A percentile compares a stretch with the other conserved stretches of the same genome.
These are phyloP conservation scores for Mrakia blollopis DNA, from an alignment of 768 basidiomycete species.

Conservation along the genomic window DNA sequence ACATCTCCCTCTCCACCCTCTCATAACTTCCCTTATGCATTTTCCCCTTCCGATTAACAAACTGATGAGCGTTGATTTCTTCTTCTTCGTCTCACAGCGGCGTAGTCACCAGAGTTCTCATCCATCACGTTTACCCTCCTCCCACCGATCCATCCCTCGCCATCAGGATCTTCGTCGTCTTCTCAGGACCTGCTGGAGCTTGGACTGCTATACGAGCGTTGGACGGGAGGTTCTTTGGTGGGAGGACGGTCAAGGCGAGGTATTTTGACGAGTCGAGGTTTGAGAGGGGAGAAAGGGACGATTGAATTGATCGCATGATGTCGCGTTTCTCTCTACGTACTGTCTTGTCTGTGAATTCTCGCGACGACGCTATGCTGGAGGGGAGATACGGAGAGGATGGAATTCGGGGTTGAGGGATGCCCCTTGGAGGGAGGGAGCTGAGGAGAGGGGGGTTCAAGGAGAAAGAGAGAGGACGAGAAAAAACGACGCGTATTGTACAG, in stretches of 20 bases:
- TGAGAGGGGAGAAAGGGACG: constrained; percentile 20
- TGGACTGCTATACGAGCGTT: constrained; percentile 94
- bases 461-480: too few relatives aligned
- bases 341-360: too few relatives aligned
- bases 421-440: too few relatives aligned
- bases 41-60: not conserved
- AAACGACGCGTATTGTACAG: too few relatives aligned
- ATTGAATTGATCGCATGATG: not conserved
- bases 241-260: constrained; percentile 70
- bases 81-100: constrained; percentile 70
- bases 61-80: too few relatives aligned
- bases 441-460: too few relatives aligned
- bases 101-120: constrained; percentile 80
- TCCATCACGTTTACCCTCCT: constrained; percentile 68
- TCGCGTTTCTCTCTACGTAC: too few relatives aligned
- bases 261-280: constrained; percentile 67
- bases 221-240: constrained; percentile 88
- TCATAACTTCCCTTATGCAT: constrained; percentile 10
- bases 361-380: too few relatives aligned
- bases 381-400: too few relatives aligned
- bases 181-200: constrained; percentile 84
- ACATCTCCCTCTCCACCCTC: not conserved
- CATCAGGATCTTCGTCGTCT: constrained; percentile 85
- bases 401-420: too few relatives aligned
- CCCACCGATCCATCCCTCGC: constrained; percentile 67